These are phyloP conservation scores for Pyropia yezoensis DNA, from an alignment of 23 red algal genomes.

Conservation along the genomic window DNA sequence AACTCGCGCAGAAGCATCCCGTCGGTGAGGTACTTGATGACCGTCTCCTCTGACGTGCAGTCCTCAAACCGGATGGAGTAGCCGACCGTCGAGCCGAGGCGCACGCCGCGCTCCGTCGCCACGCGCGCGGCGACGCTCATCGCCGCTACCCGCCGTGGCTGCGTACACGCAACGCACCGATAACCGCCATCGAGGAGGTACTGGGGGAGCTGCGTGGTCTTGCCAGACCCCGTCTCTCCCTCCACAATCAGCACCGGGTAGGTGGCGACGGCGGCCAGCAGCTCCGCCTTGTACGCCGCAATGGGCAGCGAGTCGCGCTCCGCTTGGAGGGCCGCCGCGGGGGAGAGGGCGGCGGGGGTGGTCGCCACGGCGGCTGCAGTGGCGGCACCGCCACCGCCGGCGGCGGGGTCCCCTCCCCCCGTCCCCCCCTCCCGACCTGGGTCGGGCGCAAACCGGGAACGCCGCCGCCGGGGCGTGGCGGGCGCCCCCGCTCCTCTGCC, in stretches of 20 bases:
- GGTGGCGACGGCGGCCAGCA: slow-evolving; percentile 53
- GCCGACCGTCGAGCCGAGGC: slow-evolving; percentile 79
- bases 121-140: slow-evolving; percentile 91
- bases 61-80: slow-evolving; percentile 98
- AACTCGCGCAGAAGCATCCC: slow-evolving; percentile 89
- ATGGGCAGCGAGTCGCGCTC: slow-evolving; percentile 51
- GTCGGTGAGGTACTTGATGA: slow-evolving; percentile 94
- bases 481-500: too few species aligned
- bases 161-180: slow-evolving; percentile 58
- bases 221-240: slow-evolving; percentile 81
- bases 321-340: background rate
- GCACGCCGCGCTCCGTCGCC: slow-evolving; percentile 66
- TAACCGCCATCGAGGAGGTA: slow-evolving; percentile 69
- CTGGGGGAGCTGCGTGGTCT: slow-evolving; percentile 86
- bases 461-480: too few species aligned
- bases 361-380: too few species aligned
- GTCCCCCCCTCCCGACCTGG: too few species aligned
- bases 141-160: slow-evolving; percentile 93
- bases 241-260: slow-evolving; percentile 64
- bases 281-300: slow-evolving; percentile 19
- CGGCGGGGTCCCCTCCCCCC: too few species aligned
- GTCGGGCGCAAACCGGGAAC: too few species aligned
- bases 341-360: too few species aligned
- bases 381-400: too few species aligned
- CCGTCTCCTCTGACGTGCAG: slow-evolving; percentile 62